phyloP scores from a whole-genome alignment of 2,329 filamentous ascomycete genomes.

The Nannizziopsis barbatae region DNA sequence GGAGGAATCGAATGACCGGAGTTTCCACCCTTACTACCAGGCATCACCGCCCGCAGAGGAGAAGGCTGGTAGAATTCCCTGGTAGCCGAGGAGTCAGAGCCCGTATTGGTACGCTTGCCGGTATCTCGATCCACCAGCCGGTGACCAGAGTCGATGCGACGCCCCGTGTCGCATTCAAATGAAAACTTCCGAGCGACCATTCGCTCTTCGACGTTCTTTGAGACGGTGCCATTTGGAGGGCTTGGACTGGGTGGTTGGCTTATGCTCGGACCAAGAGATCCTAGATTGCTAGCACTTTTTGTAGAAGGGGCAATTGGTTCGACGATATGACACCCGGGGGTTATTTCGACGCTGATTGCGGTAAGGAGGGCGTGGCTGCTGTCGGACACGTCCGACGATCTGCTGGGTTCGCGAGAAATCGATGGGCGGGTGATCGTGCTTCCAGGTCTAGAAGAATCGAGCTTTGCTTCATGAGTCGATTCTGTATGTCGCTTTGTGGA shows the following conservation, averaged over 20 bases:
- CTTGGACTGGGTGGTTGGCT: slow-evolving; percentile 4
- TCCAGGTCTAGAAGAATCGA: not conserved
- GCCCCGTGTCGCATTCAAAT: not conserved
- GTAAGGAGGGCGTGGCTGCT: not conserved
- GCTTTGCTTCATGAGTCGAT: not conserved
- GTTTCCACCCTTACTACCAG: not conserved
- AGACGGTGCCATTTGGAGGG: not conserved
- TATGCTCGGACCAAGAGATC: not conserved
- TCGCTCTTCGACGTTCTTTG: not conserved
- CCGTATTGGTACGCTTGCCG: no score
- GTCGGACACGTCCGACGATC: not conserved
- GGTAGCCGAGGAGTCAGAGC: not conserved
- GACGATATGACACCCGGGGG: not conserved
- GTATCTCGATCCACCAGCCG: not conserved
- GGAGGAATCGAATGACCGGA: not conserved
- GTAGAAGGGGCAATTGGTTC: not conserved
- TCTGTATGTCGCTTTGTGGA: not conserved
- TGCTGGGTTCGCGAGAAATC: slow-evolving; percentile 1
- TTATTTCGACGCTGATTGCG: slow-evolving; percentile 2
- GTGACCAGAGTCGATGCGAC: not conserved
- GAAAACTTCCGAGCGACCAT: slow-evolving; percentile 5
- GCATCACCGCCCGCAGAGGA: not conserved
- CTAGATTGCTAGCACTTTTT: not conserved
- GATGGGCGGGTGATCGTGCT: not conserved
- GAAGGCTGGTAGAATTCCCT: not conserved